Evolutionary conservation across 306 rosid genomes (phyloP).

Genomic region (Cicer chorassanicum): DNA sequence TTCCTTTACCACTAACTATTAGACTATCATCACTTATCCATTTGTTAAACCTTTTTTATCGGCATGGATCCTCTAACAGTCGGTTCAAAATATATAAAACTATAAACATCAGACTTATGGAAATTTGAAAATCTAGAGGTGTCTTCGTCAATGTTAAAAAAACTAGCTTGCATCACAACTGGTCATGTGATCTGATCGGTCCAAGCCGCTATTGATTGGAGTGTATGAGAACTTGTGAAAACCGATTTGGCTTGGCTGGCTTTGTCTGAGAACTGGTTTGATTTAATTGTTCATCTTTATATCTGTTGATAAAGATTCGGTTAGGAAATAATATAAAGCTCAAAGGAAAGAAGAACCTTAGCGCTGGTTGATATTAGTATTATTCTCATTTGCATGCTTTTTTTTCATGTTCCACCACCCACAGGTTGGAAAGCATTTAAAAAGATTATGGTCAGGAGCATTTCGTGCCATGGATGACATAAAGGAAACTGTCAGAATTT

Average conservation of each 20-base stretch:
- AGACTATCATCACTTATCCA: not conserved
- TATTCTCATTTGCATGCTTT: constrained; percentile 36
- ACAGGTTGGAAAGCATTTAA: constrained; percentile 82
- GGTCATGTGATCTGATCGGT: not conserved
- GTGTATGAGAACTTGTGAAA: not conserved
- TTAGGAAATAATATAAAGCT: not conserved
- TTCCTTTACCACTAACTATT: not conserved
- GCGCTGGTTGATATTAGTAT: constrained; percentile 28
- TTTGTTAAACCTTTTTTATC: not conserved
- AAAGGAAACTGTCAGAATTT: constrained; percentile 87
- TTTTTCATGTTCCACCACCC: constrained; percentile 31
- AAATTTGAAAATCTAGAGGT: not conserved
- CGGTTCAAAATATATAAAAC: too few relatives aligned
- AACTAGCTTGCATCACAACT: not conserved
- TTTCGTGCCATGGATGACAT: constrained; percentile 98
- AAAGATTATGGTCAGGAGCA: constrained; percentile 80
- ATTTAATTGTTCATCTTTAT: not conserved
- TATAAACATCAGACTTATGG: too few relatives aligned
- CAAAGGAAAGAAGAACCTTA: constrained; percentile 13
- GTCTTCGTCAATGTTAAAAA: not conserved
- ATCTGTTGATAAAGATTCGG: not conserved
- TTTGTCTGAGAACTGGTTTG: too few relatives aligned
- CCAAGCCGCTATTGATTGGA: not conserved
- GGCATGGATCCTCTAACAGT: not conserved
- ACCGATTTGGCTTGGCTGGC: not conserved